Percentiles rank a stretch among this genome's conserved stretches.
phyloP scores from a whole-genome alignment of 495 filamentous ascomycete genomes.

The Annulohypoxylon maeteangense region DNA sequence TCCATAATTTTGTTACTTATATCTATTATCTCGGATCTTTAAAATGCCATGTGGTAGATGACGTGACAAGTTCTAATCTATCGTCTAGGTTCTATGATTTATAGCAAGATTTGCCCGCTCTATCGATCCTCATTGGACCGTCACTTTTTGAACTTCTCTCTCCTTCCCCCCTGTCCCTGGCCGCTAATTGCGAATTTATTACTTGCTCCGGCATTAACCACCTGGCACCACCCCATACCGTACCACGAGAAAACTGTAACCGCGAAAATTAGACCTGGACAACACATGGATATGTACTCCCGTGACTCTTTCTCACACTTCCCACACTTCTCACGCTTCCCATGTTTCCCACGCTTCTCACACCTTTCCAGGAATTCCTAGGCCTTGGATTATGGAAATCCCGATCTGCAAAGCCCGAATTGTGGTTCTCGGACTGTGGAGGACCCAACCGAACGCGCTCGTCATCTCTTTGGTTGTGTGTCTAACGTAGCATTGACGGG shows the following conservation, averaged over 20 bases:
- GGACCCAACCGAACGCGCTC: constrained; percentile 11
- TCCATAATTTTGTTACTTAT: too few species aligned
- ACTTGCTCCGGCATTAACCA: constrained; percentile 14
- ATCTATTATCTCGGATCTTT: constrained; percentile 12
- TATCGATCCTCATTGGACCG: constrained; percentile 18
- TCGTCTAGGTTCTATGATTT: constrained; percentile 12
- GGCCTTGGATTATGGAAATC: constrained; percentile 25
- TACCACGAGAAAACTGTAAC: constrained; percentile 10
- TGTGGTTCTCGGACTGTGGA: constrained; percentile 15
- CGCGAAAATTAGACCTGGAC: constrained; percentile 16
- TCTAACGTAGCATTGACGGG: constrained; percentile 27
- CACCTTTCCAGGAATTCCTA: not conserved
- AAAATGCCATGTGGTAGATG: constrained; percentile 26
- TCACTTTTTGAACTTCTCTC: not conserved
- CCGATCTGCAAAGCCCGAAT: constrained; percentile 36
- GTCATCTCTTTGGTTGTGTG: not conserved
- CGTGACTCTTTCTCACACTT: constrained; percentile 18
- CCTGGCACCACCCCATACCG: constrained; percentile 28
- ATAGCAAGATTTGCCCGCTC: constrained; percentile 14
- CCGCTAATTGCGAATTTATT: constrained; percentile 16
- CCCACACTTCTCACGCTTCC: not conserved
- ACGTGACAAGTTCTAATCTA: constrained; percentile 28
- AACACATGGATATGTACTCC: constrained; percentile 28
- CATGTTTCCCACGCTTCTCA: not conserved
- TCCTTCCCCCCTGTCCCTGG: constrained; percentile 7